phyloP scores from a whole-genome alignment of 495 filamentous ascomycete species.

The Tuber aestivum region DNA sequence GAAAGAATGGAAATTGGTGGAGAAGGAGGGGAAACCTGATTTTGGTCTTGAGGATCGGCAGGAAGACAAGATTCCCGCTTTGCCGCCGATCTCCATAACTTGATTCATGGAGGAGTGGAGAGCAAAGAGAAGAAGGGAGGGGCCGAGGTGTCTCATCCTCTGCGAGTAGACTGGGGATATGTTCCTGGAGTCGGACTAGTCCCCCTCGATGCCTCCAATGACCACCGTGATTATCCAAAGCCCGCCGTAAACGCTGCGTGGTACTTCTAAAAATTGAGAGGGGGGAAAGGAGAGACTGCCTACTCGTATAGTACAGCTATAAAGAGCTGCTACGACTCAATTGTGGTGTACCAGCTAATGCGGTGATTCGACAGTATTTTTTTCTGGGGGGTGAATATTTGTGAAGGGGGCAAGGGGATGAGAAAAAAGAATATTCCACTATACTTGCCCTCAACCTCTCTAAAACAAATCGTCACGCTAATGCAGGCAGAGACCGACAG shows the following conservation, averaged over 20 bases:
- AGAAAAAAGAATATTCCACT: neutral
- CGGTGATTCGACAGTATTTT: neutral
- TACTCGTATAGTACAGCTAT: neutral
- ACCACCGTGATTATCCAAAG: neutral
- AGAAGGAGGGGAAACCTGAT: neutral
- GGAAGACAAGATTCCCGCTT: neutral
- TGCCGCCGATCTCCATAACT: neutral
- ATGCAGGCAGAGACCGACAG: neutral
- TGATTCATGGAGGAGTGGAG: neutral
- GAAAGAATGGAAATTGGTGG: neutral
- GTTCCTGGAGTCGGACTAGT: neutral
- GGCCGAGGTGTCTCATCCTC: neutral
- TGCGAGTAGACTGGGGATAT: neutral
- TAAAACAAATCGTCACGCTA: neutral
- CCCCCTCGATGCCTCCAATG: neutral
- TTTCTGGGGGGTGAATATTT: neutral
- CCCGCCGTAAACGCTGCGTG: neutral
- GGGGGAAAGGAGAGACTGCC: neutral
- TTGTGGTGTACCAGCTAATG: neutral
- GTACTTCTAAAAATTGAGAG: neutral
- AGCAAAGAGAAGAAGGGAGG: neutral
- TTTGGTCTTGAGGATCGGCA: neutral
- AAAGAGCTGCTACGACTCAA: neutral
- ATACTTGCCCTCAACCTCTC: neutral
- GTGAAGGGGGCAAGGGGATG: neutral